Conservation (phyloP, 169 alveolate species). For the Neospora caninum region DNA sequence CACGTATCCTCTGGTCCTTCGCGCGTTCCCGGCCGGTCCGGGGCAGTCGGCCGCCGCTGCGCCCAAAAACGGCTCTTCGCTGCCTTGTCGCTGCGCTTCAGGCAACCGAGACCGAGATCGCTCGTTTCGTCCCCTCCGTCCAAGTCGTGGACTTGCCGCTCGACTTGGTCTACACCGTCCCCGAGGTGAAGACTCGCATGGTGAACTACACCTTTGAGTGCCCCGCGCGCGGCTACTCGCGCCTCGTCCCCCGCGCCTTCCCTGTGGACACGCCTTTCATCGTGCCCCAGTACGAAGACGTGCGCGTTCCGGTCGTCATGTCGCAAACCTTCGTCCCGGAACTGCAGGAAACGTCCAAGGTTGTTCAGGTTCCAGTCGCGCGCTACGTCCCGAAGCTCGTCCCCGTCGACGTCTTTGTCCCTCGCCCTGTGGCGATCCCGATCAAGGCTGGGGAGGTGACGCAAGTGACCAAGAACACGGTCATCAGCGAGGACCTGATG, state of each 20-base stretch:
- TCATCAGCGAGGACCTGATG: neutral
- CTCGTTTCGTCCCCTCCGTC: neutral
- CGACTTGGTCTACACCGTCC: conserved; percentile 11
- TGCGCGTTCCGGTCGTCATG: conserved; percentile 28
- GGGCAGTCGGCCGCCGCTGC: no score
- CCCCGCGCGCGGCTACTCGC: conserved; percentile 1
- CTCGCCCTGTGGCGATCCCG: conserved; percentile 57
- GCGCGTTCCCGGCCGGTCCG: no score
- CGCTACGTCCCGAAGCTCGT: conserved; percentile 49
- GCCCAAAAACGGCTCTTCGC: no score
- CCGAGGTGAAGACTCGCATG: conserved; percentile 32
- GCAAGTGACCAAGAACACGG: neutral
- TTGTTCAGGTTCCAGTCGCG: conserved; percentile 19
- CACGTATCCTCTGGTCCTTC: no score
- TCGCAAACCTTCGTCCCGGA: conserved; percentile 49
- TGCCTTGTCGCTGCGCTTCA: neutral
- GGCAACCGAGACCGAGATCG: neutral
- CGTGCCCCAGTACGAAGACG: conserved; percentile 41
- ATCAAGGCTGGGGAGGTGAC: conserved; percentile 38
- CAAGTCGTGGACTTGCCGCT: conserved; percentile 27
- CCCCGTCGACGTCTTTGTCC: conserved; percentile 56
- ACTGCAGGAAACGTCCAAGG: conserved; percentile 36
- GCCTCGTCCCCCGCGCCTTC: conserved; percentile 38
- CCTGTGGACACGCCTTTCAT: conserved; percentile 47
- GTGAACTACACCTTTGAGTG: conserved; percentile 15